phyloP scores from a whole-genome alignment of 371 early-diverging fungal species.

The Synchytrium microbalum region DNA sequence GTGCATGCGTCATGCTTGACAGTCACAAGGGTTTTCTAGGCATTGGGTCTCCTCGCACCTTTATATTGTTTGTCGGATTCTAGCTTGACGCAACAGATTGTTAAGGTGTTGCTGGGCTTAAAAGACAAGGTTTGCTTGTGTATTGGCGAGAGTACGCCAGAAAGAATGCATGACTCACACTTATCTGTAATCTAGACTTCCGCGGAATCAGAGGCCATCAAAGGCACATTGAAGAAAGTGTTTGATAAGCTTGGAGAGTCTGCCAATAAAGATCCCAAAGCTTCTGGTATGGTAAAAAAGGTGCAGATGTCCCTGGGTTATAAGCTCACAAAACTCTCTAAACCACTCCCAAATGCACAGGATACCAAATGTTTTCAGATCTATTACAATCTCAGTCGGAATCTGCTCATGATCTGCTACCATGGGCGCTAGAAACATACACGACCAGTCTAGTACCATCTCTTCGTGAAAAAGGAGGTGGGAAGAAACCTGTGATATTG shows the following conservation, averaged over 20 bases:
- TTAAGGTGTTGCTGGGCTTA: constrained; percentile 30
- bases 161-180: background rate
- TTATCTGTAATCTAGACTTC: constrained; percentile 21
- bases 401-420: constrained; percentile 37
- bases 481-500: constrained; percentile 2
- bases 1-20: constrained; percentile 1
- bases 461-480: background rate
- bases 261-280: background rate
- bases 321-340: too few species aligned
- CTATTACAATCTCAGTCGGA: constrained; percentile 37
- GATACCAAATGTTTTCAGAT: constrained; percentile 30
- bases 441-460: constrained; percentile 6
- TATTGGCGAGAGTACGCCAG: too few species aligned
- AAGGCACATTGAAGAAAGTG: constrained; percentile 29
- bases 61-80: constrained; percentile 31
- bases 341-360: too few species aligned
- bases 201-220: constrained; percentile 34
- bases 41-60: constrained; percentile 34
- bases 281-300: background rate
- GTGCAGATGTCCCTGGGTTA: too few species aligned
- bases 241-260: constrained; percentile 25
- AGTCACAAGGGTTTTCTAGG: constrained; percentile 13
- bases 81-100: constrained; percentile 29
- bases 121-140: constrained; percentile 37
- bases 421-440: constrained; percentile 40